Evolutionary conservation across 2,329 filamentous ascomycete genomes (phyloP).

Genomic region (Fusarium sp.): DNA sequence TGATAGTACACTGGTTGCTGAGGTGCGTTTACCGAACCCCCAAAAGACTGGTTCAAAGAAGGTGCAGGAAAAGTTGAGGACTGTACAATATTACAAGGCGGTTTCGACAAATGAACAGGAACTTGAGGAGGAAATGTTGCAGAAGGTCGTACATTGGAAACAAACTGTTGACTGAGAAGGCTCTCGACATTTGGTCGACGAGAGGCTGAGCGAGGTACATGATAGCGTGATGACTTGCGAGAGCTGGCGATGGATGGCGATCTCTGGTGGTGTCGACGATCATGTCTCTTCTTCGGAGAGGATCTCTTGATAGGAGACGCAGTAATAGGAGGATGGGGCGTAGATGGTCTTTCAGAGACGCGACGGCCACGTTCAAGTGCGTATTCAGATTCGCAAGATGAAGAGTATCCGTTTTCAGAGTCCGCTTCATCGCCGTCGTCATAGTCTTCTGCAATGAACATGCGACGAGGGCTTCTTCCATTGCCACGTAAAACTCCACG

Average conservation of each 20-base stretch:
- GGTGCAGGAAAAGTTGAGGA: slow-evolving; percentile 28
- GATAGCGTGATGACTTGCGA: slow-evolving; percentile 9
- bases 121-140: slow-evolving; percentile 29
- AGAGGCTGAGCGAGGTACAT: slow-evolving; percentile 19
- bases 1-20: slow-evolving; percentile 41
- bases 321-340: not conserved
- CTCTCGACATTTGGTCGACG: slow-evolving; percentile 10
- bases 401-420: slow-evolving; percentile 10
- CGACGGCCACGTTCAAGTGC: not conserved
- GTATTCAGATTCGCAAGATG: slow-evolving; percentile 13
- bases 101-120: slow-evolving; percentile 29
- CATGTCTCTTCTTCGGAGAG: slow-evolving; percentile 4
- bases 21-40: slow-evolving; percentile 17
- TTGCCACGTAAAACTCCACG: slow-evolving; percentile 13
- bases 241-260: slow-evolving; percentile 14
- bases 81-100: slow-evolving; percentile 27
- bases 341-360: slow-evolving; percentile 7
- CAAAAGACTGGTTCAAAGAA: slow-evolving; percentile 21
- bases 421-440: slow-evolving; percentile 11
- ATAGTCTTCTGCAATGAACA: slow-evolving; percentile 14
- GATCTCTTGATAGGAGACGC: slow-evolving; percentile 11
- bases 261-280: slow-evolving; percentile 1
- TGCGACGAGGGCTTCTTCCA: slow-evolving; percentile 10
- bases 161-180: slow-evolving; percentile 6
- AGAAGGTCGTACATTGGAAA: slow-evolving; percentile 38